Conservation (phyloP, 2,329 filamentous ascomycete species). For the Alternaria alternata region DNA sequence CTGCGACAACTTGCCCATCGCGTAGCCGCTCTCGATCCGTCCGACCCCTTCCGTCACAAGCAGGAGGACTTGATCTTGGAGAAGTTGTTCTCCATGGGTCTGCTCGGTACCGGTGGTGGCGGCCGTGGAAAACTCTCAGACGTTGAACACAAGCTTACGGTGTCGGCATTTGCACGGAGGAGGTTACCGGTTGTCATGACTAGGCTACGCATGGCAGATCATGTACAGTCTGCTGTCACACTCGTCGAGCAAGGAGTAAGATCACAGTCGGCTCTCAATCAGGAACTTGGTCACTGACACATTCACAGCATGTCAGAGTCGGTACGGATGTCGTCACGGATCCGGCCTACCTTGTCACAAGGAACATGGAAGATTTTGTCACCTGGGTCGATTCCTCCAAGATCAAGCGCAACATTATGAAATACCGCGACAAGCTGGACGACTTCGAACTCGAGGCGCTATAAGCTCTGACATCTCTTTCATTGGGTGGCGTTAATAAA, state of each 20-base stretch:
- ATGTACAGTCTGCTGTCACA: conserved; percentile 78
- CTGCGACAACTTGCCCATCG: conserved; percentile 89
- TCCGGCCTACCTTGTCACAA: conserved; percentile 84
- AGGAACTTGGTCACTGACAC: neutral
- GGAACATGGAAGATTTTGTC: conserved; percentile 93
- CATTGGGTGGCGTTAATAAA: conserved; percentile 31
- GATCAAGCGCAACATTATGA: conserved; percentile 96
- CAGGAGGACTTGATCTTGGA: conserved; percentile 87
- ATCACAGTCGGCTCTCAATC: neutral
- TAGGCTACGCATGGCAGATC: conserved; percentile 88
- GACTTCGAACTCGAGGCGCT: conserved; percentile 79
- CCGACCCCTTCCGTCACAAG: conserved; percentile 79
- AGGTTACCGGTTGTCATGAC: conserved; percentile 92
- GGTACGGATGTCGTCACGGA: conserved; percentile 91
- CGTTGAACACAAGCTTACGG: conserved; percentile 88
- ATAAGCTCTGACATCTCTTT: conserved; percentile 13
- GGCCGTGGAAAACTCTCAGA: conserved; percentile 68
- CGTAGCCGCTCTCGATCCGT: conserved; percentile 80
- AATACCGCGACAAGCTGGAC: conserved; percentile 92
- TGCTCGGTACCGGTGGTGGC: conserved; percentile 74
- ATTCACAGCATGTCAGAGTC: conserved; percentile 74
- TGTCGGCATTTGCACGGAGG: conserved; percentile 85
- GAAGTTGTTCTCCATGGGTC: conserved; percentile 92
- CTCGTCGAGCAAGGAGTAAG: conserved; percentile 83
- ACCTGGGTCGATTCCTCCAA: conserved; percentile 97